Evolutionary conservation across 306 rosid genomes (phyloP).

Genomic region (Rosa lucieae): DNA sequence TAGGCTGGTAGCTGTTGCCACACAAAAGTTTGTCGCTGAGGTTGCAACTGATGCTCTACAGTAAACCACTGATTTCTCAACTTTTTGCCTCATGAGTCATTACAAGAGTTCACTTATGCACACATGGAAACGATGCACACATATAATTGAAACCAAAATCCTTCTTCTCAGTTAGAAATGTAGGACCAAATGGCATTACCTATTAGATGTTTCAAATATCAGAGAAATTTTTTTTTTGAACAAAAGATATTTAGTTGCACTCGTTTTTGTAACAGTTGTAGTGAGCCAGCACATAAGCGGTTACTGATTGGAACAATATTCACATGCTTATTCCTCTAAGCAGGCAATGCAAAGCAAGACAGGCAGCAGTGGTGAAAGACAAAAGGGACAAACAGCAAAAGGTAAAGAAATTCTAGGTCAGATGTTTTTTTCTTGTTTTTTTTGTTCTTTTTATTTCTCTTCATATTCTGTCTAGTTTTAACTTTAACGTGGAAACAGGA

Average conservation of each 20-base stretch:
- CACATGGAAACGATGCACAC: neutral
- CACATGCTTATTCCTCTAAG: slow-evolving; percentile 16
- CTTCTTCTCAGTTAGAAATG: neutral
- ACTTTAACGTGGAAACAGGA: slow-evolving; percentile 53
- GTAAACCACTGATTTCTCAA: slow-evolving; percentile 35
- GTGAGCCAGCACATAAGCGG: neutral
- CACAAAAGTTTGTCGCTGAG: slow-evolving; percentile 86
- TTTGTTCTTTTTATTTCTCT: neutral
- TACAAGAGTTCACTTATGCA: neutral
- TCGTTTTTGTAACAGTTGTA: slow-evolving; percentile 1
- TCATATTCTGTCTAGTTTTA: slow-evolving; percentile 3
- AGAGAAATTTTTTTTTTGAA: neutral
- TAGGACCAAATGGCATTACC: too few relatives aligned
- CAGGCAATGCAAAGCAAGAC: slow-evolving; percentile 96
- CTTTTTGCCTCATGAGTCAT: slow-evolving; percentile 1
- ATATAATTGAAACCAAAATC: too few relatives aligned
- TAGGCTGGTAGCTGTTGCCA: slow-evolving; percentile 81
- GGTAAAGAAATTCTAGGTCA: slow-evolving; percentile 41
- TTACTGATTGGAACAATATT: slow-evolving; percentile 23
- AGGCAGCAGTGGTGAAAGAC: slow-evolving; percentile 79
- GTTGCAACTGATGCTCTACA: slow-evolving; percentile 75
- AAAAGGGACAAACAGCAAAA: slow-evolving; percentile 93
- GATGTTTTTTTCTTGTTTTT: neutral
- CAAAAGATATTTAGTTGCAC: neutral
- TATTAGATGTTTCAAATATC: neutral